Evolutionary conservation across 345 rosid genomes (phyloP), one percentile per base, ranked within the genome.

Genomic region (Linum usitatissimum): DNA sequence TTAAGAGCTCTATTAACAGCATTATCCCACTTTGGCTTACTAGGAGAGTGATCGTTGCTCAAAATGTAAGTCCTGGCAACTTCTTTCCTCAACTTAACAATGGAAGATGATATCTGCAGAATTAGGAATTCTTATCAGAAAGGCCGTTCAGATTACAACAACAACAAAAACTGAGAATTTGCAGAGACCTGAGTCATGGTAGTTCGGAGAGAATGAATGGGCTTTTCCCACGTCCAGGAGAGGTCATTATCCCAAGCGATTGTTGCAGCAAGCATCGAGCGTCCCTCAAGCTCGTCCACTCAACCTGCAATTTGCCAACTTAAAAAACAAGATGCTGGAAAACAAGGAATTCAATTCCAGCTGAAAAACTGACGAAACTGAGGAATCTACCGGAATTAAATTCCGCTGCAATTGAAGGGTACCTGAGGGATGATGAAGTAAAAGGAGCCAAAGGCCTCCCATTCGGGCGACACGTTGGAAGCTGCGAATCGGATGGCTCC

Each of bases 381-480:
- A 64, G 49, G 48, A 34, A 66, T 74, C 78, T 69, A 81, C 76
- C 75, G 54, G 34, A 12, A 66, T 19, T 18, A 53, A 55, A 38
- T 61, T 19, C 1, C 28, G 28, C 28, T 2, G 18, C 57, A 55
- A 38, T 61, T 19, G 56, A 8, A 23, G 28, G 74, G 21, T 73
- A 86, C 94, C 91, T 86, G 96, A 58, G 97, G 97, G 59, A 91
- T 72, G 60, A 84, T 70, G 71, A 91, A 91, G 70, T 86, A 87
- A 72, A 91, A 91, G 0, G 93, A 84, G 45, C 97, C 97, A 73
- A 87, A 91, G 18, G 76, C 68, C 72, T 83, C 77, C 96, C 97
- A 91, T 67, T 87, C 93, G 20, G 83, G 64, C 6, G 89, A 76
- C 55, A 84, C 60, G 0, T 66, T 60, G 17, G 91, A 83, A 38